Evolutionary conservation across 306 rosid genomes (phyloP), one percentile per base, ranked within the genome.

Genomic region (Citrullus colocynthis): DNA sequence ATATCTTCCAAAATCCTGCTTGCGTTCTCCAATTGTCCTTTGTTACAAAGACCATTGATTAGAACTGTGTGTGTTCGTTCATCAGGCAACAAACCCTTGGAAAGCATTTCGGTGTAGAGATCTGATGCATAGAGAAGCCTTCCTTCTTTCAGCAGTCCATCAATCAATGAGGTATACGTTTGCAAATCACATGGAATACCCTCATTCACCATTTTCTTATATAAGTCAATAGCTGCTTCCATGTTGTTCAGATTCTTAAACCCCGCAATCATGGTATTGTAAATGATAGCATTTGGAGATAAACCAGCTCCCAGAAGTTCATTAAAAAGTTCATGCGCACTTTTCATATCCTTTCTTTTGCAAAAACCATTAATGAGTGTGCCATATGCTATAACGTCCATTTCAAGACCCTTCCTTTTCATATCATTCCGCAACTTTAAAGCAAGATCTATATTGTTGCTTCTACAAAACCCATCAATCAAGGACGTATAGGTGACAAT

Each of bases 61-160:
- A 93, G 80, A 86, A 82, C 86, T 0, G 86, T 84, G 42, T 83
- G 84, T 82, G 84, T 36, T 48, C 64, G 74, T n/a, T 69, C 78
- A 84, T 93, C 97, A 76, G 91, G 96, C 64, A 82, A 66, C 61
- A 93, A 82, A 64, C 89, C 93, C 80, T 42, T 85, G 70, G 90
- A 91, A 79, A 84, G 93, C 98, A 93, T 89, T 85, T 91, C 89
- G 3, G 88, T 81, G 88, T 88, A 91, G 83, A 91, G 84, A 83
- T 91, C 91, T 30, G 82, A 85, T 59, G 92, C 96, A 49, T 80
- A 30, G 65, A 49, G 79, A 83, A 91, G 58, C 41, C 81, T 84
- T 30, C 97, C 91, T 17, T 78, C 90, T 87, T 82, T 89, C 54
- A 88, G 57, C 76, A 82, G 81, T 32, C 93, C 96, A 28, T 78